Conservation (phyloP, 164 flowering plant species). For the Vitis rotundifolia region DNA sequence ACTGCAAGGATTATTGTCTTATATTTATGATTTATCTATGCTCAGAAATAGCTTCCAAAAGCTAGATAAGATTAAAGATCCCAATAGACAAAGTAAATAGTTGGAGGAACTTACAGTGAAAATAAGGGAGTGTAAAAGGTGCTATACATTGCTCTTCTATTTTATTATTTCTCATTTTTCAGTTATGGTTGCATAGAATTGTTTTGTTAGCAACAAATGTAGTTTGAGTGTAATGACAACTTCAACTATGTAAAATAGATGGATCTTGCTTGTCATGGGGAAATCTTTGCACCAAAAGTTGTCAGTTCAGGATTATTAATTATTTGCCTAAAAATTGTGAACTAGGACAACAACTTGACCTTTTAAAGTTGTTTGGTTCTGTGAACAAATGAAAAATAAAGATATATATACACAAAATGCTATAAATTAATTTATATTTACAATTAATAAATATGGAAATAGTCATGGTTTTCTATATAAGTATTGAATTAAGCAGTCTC, state of each 20-base stretch:
- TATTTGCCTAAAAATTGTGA: too few species aligned
- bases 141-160: neutral
- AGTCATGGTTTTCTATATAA: too few species aligned
- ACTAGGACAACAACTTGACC: neutral
- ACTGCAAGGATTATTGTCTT: slow-evolving; percentile 1
- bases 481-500: too few species aligned
- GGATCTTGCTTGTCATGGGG: neutral
- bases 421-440: too few species aligned
- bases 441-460: too few species aligned
- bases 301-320: too few species aligned
- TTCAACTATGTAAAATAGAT: neutral
- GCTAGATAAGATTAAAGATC: slow-evolving; percentile 90
- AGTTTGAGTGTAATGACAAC: neutral
- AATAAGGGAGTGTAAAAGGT: slow-evolving; percentile 96
- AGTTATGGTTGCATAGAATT: neutral
- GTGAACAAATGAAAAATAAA: too few species aligned
- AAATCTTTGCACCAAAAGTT: neutral
- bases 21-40: neutral
- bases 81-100: slow-evolving; percentile 88
- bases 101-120: slow-evolving; percentile 92
- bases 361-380: too few species aligned
- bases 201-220: neutral
- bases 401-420: too few species aligned
- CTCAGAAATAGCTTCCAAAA: slow-evolving; percentile 96
- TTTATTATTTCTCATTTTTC: neutral